Percentiles rank a stretch among this genome's conserved stretches.
These are phyloP conservation scores for Heritiera littoralis DNA, from an alignment of 345 rosid species.

Conservation along the genomic window DNA sequence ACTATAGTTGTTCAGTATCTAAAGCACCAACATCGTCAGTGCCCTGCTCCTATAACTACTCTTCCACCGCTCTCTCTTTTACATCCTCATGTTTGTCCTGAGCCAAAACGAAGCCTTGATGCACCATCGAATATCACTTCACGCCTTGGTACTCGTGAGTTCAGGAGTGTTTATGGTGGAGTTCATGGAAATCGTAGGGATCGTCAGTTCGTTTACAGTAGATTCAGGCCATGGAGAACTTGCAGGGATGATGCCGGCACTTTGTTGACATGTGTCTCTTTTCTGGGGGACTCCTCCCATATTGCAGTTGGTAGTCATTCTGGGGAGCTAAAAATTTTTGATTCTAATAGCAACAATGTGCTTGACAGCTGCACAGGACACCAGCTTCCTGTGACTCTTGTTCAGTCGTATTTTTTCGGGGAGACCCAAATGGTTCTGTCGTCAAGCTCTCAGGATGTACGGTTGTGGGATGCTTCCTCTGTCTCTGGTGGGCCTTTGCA, in stretches of 20 bases:
- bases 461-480: constrained; percentile 83
- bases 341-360: constrained; percentile 62
- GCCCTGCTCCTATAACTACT: constrained; percentile 97
- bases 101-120: constrained; percentile 88
- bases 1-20: constrained; percentile 87
- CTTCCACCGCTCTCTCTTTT: constrained; percentile 94
- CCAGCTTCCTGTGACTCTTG: constrained; percentile 68
- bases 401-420: constrained; percentile 65
- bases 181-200: constrained; percentile 93
- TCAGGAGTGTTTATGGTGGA: constrained; percentile 73
- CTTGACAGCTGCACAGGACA: constrained; percentile 78
- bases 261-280: constrained; percentile 76
- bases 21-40: constrained; percentile 98
- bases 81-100: constrained; percentile 96
- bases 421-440: constrained; percentile 78
- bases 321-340: constrained; percentile 81
- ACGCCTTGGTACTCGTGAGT: constrained; percentile 86
- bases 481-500: constrained; percentile 67
- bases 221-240: constrained; percentile 94
- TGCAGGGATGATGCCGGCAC: constrained; percentile 84
- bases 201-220: constrained; percentile 92
- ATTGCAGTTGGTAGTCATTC: constrained; percentile 90
- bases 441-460: constrained; percentile 81
- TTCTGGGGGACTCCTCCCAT: constrained; percentile 75
- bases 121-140: constrained; percentile 86